Conservation (phyloP, 208 protist genomes). For the Crithidia sp. region DNA sequence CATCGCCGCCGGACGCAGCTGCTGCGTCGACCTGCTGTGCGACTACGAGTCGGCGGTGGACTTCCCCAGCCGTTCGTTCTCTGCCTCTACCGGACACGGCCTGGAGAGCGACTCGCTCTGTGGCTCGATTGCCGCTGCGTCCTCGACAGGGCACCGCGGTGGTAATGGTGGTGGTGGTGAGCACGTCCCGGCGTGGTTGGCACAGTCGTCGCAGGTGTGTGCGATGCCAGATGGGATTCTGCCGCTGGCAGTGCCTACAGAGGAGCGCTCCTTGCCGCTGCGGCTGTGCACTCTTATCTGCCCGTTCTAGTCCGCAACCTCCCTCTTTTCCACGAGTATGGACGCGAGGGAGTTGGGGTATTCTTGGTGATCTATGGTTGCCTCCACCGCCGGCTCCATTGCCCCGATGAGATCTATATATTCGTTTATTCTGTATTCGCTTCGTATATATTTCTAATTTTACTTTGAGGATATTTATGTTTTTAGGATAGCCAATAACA, state of each 20-base stretch:
- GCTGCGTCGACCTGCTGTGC: slow-evolving; percentile 78
- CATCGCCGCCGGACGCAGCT: slow-evolving; percentile 57
- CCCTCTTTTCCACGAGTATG: neutral
- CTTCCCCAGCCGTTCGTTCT: slow-evolving; percentile 7
- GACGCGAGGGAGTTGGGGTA: no score
- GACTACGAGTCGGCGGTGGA: slow-evolving; percentile 57
- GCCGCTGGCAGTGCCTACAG: slow-evolving; percentile 52
- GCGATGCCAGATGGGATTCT: slow-evolving; percentile 57
- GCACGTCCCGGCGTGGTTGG: neutral
- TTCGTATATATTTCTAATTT: no score
- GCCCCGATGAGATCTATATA: no score
- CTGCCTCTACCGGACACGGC: neutral
- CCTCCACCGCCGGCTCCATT: no score
- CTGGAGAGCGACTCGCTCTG: slow-evolving; percentile 4
- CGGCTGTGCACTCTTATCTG: slow-evolving; percentile 50
- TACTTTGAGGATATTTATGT: no score
- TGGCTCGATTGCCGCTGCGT: neutral
- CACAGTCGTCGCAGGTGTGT: slow-evolving; percentile 6
- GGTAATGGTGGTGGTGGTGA: neutral
- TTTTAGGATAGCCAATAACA: no score
- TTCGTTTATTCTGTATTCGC: no score
- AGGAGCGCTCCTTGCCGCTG: slow-evolving; percentile 53
- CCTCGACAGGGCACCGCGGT: neutral
- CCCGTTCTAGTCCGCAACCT: slow-evolving; percentile 40
- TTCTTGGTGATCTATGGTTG: no score